phyloP scores from a whole-genome alignment of 306 rosid species.

The Quercus gilva region DNA sequence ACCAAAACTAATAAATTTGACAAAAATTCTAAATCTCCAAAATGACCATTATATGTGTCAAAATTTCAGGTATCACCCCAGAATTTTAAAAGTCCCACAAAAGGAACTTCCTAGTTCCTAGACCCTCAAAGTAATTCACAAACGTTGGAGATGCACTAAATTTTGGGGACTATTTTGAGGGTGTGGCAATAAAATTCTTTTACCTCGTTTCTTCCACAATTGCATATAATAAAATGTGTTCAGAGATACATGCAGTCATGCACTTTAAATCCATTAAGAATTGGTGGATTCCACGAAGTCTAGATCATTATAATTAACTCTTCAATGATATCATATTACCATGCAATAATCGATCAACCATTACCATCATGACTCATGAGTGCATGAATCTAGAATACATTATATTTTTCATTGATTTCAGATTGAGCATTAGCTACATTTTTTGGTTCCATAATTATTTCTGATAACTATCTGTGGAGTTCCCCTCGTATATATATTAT shows the following conservation, averaged over 20 bases:
- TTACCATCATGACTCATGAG: background rate
- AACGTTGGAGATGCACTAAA: too few species aligned
- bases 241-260: background rate
- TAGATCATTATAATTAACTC: background rate
- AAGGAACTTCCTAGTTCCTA: too few species aligned
- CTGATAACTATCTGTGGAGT: background rate
- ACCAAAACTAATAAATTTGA: too few species aligned
- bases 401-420: background rate
- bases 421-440: background rate
- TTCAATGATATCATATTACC: background rate
- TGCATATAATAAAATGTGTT: background rate
- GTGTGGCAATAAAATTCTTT: constrained; percentile 22
- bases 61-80: too few species aligned
- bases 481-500: background rate
- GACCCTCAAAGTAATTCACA: too few species aligned
- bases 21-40: too few species aligned
- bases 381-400: background rate
- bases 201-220: constrained; percentile 18
- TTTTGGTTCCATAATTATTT: background rate
- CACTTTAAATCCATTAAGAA: background rate
- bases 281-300: constrained; percentile 32
- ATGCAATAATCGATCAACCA: background rate
- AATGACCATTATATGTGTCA: too few species aligned
- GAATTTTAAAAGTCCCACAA: too few species aligned
- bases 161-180: constrained; percentile 14